Conservation (phyloP, 768 basidiomycete genomes). For the Lactifluus pinguis region DNA sequence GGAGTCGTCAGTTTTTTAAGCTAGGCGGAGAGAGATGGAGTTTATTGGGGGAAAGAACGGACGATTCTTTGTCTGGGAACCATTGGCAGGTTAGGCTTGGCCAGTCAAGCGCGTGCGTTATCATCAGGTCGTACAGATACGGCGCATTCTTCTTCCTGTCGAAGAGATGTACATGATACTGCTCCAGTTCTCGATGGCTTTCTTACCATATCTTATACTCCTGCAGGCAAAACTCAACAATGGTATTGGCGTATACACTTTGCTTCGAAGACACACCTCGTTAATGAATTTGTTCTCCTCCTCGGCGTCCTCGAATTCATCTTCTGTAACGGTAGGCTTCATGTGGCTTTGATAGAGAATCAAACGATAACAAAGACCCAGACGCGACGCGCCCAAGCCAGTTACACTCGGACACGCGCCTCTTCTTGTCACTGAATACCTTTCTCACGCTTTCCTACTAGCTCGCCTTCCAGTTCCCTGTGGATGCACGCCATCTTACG, state of each 20-base stretch:
- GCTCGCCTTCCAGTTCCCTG: too few relatives aligned
- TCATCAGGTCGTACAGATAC: constrained; percentile 94
- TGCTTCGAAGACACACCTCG: constrained; percentile 42
- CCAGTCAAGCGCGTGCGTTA: constrained; percentile 98
- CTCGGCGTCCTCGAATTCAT: constrained; percentile 76
- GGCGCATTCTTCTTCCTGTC: constrained; percentile 93
- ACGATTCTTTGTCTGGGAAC: constrained; percentile 97
- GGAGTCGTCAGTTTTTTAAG: background rate
- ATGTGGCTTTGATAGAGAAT: constrained; percentile 21
- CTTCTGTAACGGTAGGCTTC: constrained; percentile 49
- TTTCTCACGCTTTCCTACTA: constrained; percentile 14
- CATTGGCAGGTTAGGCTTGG: constrained; percentile 96
- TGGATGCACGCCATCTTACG: too few relatives aligned
- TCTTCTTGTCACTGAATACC: background rate
- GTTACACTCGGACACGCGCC: background rate
- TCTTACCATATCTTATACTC: constrained; percentile 79
- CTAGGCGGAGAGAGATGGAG: background rate
- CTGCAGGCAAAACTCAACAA: constrained; percentile 28
- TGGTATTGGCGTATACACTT: background rate
- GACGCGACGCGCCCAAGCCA: constrained; percentile 11
- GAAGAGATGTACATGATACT: background rate
- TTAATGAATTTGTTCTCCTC: constrained; percentile 86
- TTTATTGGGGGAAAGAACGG: constrained; percentile 24
- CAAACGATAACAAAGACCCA: background rate
- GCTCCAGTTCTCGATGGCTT: background rate